Conservation (phyloP, 768 basidiomycete genomes). For the Boletus reticuloceps region DNA sequence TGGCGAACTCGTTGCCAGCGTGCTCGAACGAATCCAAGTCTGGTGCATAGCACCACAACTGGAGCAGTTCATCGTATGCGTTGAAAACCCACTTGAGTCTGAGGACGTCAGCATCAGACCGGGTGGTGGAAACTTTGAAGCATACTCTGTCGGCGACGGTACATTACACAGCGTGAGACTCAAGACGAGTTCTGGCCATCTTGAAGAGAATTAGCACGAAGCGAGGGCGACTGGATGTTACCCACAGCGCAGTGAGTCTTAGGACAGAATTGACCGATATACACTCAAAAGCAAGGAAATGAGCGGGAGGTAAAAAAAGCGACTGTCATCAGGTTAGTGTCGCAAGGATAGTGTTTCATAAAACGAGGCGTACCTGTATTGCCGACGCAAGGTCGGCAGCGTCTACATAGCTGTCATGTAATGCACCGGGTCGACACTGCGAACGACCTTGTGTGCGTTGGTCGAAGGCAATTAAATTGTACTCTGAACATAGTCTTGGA, state of each 20-base stretch:
- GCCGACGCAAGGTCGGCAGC: conserved; percentile 74
- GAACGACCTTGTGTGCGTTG: conserved; percentile 63
- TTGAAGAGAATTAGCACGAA: conserved; percentile 26
- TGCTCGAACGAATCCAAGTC: conserved; percentile 70
- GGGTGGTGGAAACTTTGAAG: conserved; percentile 2
- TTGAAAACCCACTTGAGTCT: conserved; percentile 61
- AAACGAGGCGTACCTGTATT: conserved; percentile 47
- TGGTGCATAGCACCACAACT: conserved; percentile 61
- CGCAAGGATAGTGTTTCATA: background rate
- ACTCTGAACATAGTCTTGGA: conserved; percentile 52
- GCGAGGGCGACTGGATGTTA: conserved; percentile 7
- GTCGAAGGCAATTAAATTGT: conserved; percentile 77
- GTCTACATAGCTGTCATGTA: conserved; percentile 74
- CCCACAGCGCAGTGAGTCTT: conserved; percentile 65
- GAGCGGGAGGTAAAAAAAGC: conserved; percentile 63
- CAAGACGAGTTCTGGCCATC: conserved; percentile 70
- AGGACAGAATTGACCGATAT: conserved; percentile 56
- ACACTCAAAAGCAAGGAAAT: conserved; percentile 69
- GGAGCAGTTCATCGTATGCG: conserved; percentile 61
- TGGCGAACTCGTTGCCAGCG: conserved; percentile 56
- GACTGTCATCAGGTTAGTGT: conserved; percentile 35
- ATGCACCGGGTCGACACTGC: conserved; percentile 46
- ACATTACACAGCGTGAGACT: conserved; percentile 70
- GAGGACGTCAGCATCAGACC: conserved; percentile 1
- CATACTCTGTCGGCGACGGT: conserved; percentile 66